Percentiles rank a stretch among this genome's conserved stretches.
Evolutionary conservation across 139 green algal genomes (phyloP).

Genomic region (Zygnema circumcarinatum): DNA sequence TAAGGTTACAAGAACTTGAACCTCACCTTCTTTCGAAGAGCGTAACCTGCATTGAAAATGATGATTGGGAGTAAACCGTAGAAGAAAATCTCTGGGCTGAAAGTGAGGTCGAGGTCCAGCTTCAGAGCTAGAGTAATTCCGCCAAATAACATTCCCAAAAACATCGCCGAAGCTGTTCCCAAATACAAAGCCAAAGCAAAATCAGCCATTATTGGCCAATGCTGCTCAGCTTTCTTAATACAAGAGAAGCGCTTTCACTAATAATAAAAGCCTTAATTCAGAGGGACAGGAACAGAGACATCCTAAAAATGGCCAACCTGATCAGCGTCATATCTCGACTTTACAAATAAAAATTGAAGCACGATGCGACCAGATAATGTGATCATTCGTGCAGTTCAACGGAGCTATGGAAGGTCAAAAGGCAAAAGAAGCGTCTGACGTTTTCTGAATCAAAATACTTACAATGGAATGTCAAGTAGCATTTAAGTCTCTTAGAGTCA

Average conservation of each 20-base stretch:
- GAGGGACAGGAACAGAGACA: neutral
- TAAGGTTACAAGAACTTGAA: neutral
- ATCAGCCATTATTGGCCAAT: neutral
- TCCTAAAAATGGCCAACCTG: neutral
- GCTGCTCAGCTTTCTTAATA: too few species aligned
- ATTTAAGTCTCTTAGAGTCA: slow-evolving; percentile 7
- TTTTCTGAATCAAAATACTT: too few species aligned
- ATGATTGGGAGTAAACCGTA: slow-evolving; percentile 80
- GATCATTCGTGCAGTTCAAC: too few species aligned
- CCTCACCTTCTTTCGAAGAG: slow-evolving; percentile 67
- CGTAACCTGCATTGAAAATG: slow-evolving; percentile 83
- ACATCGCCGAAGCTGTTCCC: slow-evolving; percentile 46
- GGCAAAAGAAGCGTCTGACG: too few species aligned
- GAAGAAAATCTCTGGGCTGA: slow-evolving; percentile 76
- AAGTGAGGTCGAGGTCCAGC: slow-evolving; percentile 14
- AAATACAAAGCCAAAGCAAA: neutral
- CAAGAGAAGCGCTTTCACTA: too few species aligned
- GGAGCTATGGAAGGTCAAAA: too few species aligned
- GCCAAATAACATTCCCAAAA: slow-evolving; percentile 59
- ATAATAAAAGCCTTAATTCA: slow-evolving; percentile 25
- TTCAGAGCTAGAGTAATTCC: neutral
- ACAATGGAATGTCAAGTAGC: too few species aligned
- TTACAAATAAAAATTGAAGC: slow-evolving; percentile 22
- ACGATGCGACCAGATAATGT: too few species aligned
- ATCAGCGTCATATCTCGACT: neutral